Evolutionary conservation across 768 basidiomycete species (phyloP).

Genomic region (Pisolithus albus): DNA sequence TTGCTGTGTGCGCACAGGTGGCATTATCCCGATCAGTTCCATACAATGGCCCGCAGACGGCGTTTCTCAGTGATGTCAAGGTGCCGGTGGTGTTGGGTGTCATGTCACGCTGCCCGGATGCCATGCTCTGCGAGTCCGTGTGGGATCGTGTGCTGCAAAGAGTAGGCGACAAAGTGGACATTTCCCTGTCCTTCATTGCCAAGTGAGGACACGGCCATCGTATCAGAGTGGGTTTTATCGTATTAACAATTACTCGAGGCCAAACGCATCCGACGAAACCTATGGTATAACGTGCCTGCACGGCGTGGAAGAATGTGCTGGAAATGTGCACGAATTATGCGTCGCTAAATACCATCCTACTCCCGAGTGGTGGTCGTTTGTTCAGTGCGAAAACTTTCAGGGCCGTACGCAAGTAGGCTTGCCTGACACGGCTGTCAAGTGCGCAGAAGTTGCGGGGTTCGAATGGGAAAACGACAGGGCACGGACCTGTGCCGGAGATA

Average conservation of each 20-base stretch:
- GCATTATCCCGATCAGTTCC: conserved; percentile 11
- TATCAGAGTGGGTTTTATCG: conserved; percentile 1
- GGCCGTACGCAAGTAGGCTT: conserved; percentile 56
- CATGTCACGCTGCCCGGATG: conserved; percentile 77
- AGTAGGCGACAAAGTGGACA: conserved; percentile 56
- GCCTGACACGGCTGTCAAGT: conserved; percentile 55
- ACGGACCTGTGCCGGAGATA: conserved; percentile 52
- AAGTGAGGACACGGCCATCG: conserved; percentile 40
- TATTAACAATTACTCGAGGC: conserved; percentile 32
- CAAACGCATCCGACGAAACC: conserved; percentile 54
- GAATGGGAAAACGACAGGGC: conserved; percentile 61
- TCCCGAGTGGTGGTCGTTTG: conserved; percentile 74
- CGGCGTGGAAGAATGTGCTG: conserved; percentile 74
- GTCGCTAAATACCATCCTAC: conserved; percentile 51
- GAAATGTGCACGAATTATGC: conserved; percentile 87
- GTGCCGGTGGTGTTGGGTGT: conserved; percentile 52
- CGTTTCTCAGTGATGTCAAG: conserved; percentile 24
- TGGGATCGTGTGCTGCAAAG: conserved; percentile 66
- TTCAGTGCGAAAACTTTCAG: conserved; percentile 73
- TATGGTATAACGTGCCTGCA: conserved; percentile 83
- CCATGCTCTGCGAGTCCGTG: conserved; percentile 69
- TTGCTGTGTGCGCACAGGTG: conserved; percentile 13
- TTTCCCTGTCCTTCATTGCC: conserved; percentile 69
- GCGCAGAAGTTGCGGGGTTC: conserved; percentile 56
- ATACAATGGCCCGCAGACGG: conserved; percentile 14